Evolutionary conservation across 495 filamentous ascomycete genomes (phyloP), one percentile per base, ranked within the genome.

Genomic region (Neurospora sublineolata): DNA sequence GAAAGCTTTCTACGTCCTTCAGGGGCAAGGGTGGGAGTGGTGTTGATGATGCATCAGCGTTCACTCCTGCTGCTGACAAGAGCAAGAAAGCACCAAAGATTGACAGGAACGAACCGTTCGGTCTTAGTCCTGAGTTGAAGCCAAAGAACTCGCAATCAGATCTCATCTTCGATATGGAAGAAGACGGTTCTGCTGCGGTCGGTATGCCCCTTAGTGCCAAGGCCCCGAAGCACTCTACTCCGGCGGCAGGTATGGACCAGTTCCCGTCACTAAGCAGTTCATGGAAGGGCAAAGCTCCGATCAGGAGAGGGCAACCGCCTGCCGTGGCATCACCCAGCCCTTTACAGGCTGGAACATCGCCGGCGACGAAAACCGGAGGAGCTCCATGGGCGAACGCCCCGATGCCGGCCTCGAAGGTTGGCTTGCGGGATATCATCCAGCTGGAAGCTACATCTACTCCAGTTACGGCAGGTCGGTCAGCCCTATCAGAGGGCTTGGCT

Each of bases 131-230:
- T 3, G 79, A 85, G 40, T 82, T 94, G n/a, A 86, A 85, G 70
- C 83, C 89, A 0, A 92, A 87, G 72, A 85, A 84, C 27, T 93
- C 90, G 0, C 80, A 83, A 2, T 82, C 83, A n/a, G 93, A 97
- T 73, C 83, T 97, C 42, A 95, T 97, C 83, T 97, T 97, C 76
- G 89, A 93, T 72, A 97, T 97, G 93, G 94, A 97, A 71, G 93
- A 94, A n/a, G 93, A 93, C 46, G 83, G 78, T 12, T 3, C 72
- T 9, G 71, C 75, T 9, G 69, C 72, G 0, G 23, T 70, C 10
- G 37, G 64, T 37, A 79, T 27, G 80, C 27, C 76, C 78, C 9
- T 68, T 73, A 3, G 4, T 71, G n/a, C 52, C 6, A 73, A 71
- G 36, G 69, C 77, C 12, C 71, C 46, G 18, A 75, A 73, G 52